These are phyloP conservation scores for Wickerhamiella pararugosa DNA, from an alignment of 1,139 yeast species.

Conservation along the genomic window DNA sequence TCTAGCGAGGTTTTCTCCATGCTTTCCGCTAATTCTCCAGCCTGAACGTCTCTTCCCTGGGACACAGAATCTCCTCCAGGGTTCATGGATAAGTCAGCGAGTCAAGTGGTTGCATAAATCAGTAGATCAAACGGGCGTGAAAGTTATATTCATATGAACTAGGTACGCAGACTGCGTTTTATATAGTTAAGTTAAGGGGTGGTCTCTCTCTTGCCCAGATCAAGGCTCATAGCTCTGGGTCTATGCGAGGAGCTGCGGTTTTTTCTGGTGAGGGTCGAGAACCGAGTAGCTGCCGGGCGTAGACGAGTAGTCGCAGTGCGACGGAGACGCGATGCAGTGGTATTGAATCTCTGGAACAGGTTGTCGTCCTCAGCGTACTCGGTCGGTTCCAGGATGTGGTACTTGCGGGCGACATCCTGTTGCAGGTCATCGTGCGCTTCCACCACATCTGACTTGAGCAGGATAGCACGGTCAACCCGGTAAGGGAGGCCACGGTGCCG, in stretches of 20 bases:
- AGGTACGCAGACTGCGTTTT: too few species aligned
- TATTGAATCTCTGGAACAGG: constrained; percentile 14
- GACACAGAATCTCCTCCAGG: too few species aligned
- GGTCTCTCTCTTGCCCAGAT: background rate
- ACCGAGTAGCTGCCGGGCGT: constrained; percentile 4
- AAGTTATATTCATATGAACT: too few species aligned
- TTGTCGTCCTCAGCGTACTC: constrained; percentile 5
- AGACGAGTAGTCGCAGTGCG: constrained; percentile 9
- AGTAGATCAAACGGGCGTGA: too few species aligned
- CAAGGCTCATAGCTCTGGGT: background rate
- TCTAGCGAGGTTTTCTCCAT: too few species aligned
- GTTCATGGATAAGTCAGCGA: too few species aligned
- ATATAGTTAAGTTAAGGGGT: background rate
- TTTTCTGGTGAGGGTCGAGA: background rate
- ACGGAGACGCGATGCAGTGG: constrained; percentile 11
- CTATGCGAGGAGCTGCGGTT: background rate
- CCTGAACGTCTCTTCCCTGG: too few species aligned
- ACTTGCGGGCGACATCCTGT: constrained; percentile 17
- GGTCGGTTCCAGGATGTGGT: constrained; percentile 3
- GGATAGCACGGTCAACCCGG: constrained; percentile 82
- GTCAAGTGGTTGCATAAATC: too few species aligned
- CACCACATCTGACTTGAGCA: constrained; percentile 64
- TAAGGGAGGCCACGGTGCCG: constrained; percentile 95
- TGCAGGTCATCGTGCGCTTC: constrained; percentile 43
- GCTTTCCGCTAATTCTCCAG: too few species aligned